Evolutionary conservation across 305 asterid species (phyloP).

Genomic region (Rubia tinctorum): DNA sequence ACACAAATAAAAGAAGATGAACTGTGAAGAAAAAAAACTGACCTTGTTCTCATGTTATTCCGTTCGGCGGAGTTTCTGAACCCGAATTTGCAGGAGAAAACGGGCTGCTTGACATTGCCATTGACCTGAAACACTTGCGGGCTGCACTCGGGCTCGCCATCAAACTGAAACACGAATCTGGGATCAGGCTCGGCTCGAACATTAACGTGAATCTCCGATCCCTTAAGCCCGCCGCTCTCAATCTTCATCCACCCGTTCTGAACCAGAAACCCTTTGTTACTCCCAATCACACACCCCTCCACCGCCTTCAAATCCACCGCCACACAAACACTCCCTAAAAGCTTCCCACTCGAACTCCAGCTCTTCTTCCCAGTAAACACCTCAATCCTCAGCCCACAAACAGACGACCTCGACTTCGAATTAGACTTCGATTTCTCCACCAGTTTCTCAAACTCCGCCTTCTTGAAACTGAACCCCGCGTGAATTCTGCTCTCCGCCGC

Average conservation of each 20-base stretch:
- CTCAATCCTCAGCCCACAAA: conserved; percentile 42
- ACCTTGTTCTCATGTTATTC: conserved; percentile 78
- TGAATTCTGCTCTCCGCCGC: conserved; percentile 52
- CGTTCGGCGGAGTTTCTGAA: conserved; percentile 69
- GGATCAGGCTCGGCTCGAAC: conserved; percentile 89
- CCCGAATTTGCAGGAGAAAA: conserved; percentile 84
- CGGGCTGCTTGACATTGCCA: conserved; percentile 82
- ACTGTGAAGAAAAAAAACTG: neutral
- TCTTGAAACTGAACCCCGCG: conserved; percentile 56
- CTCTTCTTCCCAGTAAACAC: conserved; percentile 36
- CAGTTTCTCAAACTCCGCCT: conserved; percentile 50
- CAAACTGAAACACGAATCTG: conserved; percentile 84
- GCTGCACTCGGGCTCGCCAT: conserved; percentile 98
- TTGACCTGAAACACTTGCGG: conserved; percentile 96
- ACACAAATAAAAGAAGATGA: neutral
- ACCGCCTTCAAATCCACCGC: conserved; percentile 59
- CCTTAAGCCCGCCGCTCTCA: conserved; percentile 27
- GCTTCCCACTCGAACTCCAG: conserved; percentile 37
- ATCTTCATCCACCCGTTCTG: conserved; percentile 77
- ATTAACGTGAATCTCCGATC: conserved; percentile 45
- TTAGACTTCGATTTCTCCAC: conserved; percentile 30
- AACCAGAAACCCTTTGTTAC: conserved; percentile 36
- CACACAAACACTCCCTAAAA: conserved; percentile 51
- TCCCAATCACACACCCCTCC: conserved; percentile 37
- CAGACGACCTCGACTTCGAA: conserved; percentile 7